Percentiles rank a stretch among this genome's conserved stretches.
phyloP scores from a whole-genome alignment of 2,329 filamentous ascomycete genomes.

The Epichloe hybrida region DNA sequence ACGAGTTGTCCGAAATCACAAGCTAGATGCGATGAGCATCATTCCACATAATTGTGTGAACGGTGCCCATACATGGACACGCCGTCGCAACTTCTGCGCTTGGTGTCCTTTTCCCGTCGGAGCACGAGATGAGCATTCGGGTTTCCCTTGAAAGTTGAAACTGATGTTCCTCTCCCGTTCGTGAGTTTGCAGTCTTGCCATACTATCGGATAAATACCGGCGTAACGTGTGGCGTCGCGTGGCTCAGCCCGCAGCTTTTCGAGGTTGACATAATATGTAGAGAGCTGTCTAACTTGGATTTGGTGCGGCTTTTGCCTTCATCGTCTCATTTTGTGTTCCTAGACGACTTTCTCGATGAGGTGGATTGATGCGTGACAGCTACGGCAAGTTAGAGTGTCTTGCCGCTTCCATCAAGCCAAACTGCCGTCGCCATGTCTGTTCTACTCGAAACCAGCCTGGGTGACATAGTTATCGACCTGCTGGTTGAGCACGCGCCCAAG shows the following conservation, averaged over 20 bases:
- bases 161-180: no score
- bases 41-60: no score
- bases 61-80: no score
- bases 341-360: not conserved
- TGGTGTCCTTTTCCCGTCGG: no score
- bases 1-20: no score
- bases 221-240: not conserved
- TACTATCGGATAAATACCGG: not conserved
- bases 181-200: no score
- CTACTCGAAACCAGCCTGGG: conserved; percentile 84
- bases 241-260: not conserved
- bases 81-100: no score
- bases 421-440: conserved; percentile 57
- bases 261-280: not conserved
- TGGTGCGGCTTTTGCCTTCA: not conserved
- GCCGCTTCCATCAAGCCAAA: not conserved
- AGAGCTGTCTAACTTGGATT: not conserved
- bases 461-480: conserved; percentile 87
- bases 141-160: no score
- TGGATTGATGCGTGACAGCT: not conserved
- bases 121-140: no score
- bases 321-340: not conserved
- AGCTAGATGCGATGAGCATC: no score
- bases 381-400: not conserved
- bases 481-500: conserved; percentile 78